Conservation (phyloP, 1,284 basidiomycete species). For the Retiboletus fuscus region DNA sequence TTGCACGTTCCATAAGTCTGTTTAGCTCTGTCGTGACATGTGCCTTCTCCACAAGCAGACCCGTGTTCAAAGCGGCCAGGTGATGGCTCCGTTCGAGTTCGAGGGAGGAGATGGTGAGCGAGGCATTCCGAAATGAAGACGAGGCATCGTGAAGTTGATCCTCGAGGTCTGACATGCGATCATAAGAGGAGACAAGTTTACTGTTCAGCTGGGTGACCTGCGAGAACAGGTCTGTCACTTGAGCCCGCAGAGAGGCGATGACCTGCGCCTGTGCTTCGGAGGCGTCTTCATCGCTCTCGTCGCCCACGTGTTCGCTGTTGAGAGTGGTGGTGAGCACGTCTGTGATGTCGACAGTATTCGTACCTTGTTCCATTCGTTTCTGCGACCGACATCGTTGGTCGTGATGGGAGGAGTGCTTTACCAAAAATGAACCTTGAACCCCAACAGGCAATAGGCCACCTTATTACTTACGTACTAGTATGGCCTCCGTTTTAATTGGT, state of each 20-base stretch:
- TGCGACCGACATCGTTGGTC: conserved; percentile 29
- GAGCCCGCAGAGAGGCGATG: conserved; percentile 81
- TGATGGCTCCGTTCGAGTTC: conserved; percentile 83
- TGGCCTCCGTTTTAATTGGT: too few species aligned
- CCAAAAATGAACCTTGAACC: conserved; percentile 37
- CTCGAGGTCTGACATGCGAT: conserved; percentile 92
- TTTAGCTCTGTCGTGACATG: conserved; percentile 94
- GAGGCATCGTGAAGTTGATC: conserved; percentile 85
- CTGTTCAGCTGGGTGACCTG: conserved; percentile 92
- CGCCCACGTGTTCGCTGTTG: conserved; percentile 14
- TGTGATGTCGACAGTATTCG: conserved; percentile 6
- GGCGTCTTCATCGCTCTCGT: conserved; percentile 47
- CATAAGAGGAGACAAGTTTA: conserved; percentile 93
- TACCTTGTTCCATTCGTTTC: conserved; percentile 34
- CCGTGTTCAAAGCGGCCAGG: conserved; percentile 85
- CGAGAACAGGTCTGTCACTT: conserved; percentile 87
- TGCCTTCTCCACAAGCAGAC: conserved; percentile 90
- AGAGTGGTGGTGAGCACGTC: conserved; percentile 22
- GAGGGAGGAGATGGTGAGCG: conserved; percentile 74
- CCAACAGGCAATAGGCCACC: background rate
- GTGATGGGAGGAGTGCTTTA: conserved; percentile 9
- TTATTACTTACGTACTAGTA: background rate
- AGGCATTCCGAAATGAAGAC: conserved; percentile 66
- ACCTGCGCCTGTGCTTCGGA: conserved; percentile 79
- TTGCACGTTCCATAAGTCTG: conserved; percentile 92